Conservation (phyloP, 768 basidiomycete species). For the Asterophora lycoperdoides region DNA sequence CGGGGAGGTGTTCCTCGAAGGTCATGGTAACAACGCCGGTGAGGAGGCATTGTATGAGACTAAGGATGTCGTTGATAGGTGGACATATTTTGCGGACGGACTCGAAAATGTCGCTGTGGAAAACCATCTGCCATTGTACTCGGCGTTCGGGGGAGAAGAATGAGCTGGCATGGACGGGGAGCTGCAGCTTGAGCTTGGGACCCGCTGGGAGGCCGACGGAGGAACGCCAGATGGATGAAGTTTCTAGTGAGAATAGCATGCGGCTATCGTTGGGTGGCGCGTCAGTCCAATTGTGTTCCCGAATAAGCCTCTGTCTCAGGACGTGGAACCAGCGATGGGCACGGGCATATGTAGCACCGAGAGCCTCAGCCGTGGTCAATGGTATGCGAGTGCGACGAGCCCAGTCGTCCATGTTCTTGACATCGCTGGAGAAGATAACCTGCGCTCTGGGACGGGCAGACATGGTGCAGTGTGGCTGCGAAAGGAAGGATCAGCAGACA, state of each 20-base stretch:
- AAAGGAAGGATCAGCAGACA: conserved; percentile 1
- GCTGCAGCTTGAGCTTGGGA: conserved; percentile 65
- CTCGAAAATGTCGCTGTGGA: conserved; percentile 74
- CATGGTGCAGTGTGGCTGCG: conserved; percentile 19
- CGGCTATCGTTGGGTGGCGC: conserved; percentile 54
- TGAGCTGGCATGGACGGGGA: conserved; percentile 75
- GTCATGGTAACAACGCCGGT: conserved; percentile 69
- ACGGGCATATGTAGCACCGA: conserved; percentile 76
- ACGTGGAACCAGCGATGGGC: conserved; percentile 72
- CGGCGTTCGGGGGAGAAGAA: conserved; percentile 84
- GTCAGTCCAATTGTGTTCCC: conserved; percentile 68
- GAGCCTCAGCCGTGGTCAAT: conserved; percentile 76
- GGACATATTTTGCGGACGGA: conserved; percentile 63
- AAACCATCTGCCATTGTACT: conserved; percentile 89
- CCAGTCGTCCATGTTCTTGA: conserved; percentile 82
- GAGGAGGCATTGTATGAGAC: conserved; percentile 66
- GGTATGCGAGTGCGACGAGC: conserved; percentile 75
- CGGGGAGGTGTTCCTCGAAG: conserved; percentile 69
- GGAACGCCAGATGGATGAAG: conserved; percentile 74
- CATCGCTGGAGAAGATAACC: conserved; percentile 76
- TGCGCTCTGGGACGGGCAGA: conserved; percentile 38
- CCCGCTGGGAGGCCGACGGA: conserved; percentile 72
- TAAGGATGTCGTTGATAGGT: conserved; percentile 66
- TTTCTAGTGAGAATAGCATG: conserved; percentile 77
- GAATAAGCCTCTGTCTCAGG: conserved; percentile 60